Evolutionary conservation across 768 basidiomycete genomes (phyloP).

Genomic region (Termitomyces sp.): DNA sequence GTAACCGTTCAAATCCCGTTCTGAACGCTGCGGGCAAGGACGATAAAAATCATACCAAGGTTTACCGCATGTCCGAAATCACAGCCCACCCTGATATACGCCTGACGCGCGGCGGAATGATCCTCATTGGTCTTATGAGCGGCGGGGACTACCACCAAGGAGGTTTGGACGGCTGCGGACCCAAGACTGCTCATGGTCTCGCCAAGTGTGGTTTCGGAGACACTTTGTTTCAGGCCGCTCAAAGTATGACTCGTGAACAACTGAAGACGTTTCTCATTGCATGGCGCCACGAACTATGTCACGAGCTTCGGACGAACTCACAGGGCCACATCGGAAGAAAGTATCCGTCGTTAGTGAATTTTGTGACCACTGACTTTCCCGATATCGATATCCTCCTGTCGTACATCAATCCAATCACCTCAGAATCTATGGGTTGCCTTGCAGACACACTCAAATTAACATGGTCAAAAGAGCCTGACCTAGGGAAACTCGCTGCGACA

Average conservation of each 20-base stretch:
- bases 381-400: constrained; percentile 68
- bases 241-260: constrained; percentile 36
- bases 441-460: constrained; percentile 33
- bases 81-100: constrained; percentile 33
- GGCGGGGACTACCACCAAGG: constrained; percentile 88
- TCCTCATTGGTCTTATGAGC: constrained; percentile 80
- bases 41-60: constrained; percentile 64
- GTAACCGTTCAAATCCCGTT: constrained; percentile 61
- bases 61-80: constrained; percentile 41
- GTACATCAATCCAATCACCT: constrained; percentile 77
- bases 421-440: constrained; percentile 50
- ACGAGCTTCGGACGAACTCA: constrained; percentile 69
- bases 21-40: constrained; percentile 66
- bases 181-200: constrained; percentile 69
- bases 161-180: constrained; percentile 65
- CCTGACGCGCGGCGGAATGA: constrained; percentile 68
- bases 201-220: constrained; percentile 83
- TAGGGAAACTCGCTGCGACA: constrained; percentile 66
- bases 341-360: constrained; percentile 57
- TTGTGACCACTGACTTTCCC: constrained; percentile 67
- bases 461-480: constrained; percentile 59
- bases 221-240: constrained; percentile 56
- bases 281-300: constrained; percentile 61
- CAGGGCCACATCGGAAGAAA: constrained; percentile 62
- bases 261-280: constrained; percentile 51